These are phyloP conservation scores for Tardiomyces digboiensis DNA, from an alignment of 1,139 yeast genomes.

Conservation along the genomic window DNA sequence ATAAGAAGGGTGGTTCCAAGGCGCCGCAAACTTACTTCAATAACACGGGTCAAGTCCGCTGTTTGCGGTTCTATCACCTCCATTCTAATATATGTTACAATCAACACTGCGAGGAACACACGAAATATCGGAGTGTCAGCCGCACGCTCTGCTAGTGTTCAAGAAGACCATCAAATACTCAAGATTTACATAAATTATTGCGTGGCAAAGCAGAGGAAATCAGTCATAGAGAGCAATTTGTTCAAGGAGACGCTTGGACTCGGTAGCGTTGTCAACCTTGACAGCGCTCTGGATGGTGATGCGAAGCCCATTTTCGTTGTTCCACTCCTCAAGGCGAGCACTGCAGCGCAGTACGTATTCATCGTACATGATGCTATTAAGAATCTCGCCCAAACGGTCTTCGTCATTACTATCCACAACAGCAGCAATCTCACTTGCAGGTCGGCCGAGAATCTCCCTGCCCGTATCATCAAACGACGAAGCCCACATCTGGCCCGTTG, in stretches of 20 bases:
- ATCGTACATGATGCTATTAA: constrained; percentile 49
- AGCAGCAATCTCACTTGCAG: constrained; percentile 58
- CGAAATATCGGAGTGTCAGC: too few species aligned
- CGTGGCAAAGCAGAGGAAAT: neutral
- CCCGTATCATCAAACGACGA: constrained; percentile 87
- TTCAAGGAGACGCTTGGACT: constrained; percentile 48
- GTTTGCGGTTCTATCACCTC: neutral
- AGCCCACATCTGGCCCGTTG: constrained; percentile 78
- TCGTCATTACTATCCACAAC: constrained; percentile 37
- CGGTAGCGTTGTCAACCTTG: constrained; percentile 50
- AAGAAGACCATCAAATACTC: neutral
- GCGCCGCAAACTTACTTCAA: neutral
- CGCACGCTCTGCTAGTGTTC: too few species aligned
- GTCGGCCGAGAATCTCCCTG: constrained; percentile 49
- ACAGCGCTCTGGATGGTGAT: constrained; percentile 38
- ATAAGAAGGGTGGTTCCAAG: neutral
- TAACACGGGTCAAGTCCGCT: neutral
- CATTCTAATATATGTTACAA: too few species aligned
- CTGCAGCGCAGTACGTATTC: constrained; percentile 68
- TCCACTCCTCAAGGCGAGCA: constrained; percentile 78
- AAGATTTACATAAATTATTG: neutral
- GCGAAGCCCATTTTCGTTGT: constrained; percentile 62
- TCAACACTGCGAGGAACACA: too few species aligned
- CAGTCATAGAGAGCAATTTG: constrained; percentile 32
- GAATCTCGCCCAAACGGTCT: constrained; percentile 37